A percentile compares a stretch with the other conserved stretches of the same genome.
These are phyloP conservation scores for Quercus engelmannii DNA, from an alignment of 306 rosid genomes.

Conservation along the genomic window DNA sequence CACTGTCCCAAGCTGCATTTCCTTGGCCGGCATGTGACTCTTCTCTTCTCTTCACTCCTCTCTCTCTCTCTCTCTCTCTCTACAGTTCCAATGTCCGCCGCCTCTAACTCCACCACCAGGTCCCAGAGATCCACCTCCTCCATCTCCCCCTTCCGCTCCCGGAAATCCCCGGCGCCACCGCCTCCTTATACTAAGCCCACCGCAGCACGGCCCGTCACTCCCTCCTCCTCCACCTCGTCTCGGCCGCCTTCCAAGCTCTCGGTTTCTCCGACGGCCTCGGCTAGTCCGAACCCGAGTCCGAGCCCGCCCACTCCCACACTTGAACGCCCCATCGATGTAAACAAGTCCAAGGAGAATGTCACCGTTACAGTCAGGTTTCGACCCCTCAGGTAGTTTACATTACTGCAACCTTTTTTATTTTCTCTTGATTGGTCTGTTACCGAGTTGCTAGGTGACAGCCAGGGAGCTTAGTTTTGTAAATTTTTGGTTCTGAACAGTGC, in stretches of 20 bases:
- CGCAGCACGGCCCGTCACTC: constrained; percentile 47
- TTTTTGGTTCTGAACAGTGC: constrained; percentile 39
- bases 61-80: constrained; percentile 4
- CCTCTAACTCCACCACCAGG: constrained; percentile 31
- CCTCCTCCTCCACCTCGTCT: constrained; percentile 46
- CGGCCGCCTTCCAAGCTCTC: constrained; percentile 41
- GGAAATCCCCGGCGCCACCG: constrained; percentile 43
- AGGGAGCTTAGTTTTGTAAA: background rate
- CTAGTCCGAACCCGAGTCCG: constrained; percentile 8
- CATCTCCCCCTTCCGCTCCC: constrained; percentile 59
- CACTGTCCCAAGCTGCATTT: constrained; percentile 31
- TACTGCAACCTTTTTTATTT: background rate
- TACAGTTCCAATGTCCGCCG: constrained; percentile 40
- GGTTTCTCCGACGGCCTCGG: constrained; percentile 35
- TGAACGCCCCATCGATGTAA: constrained; percentile 31
- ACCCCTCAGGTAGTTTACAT: constrained; percentile 60
- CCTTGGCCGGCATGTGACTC: constrained; percentile 47
- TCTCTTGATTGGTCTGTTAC: background rate
- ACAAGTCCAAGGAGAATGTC: constrained; percentile 81
- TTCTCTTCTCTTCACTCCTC: background rate
- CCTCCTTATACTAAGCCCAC: constrained; percentile 22
- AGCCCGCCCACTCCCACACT: constrained; percentile 28
- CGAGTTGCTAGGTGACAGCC: background rate
- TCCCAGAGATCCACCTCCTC: constrained; percentile 51
- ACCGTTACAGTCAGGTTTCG: constrained; percentile 85